Evolutionary conservation across 1,139 yeast species (phyloP), one percentile per base, ranked within the genome.

Genomic region (Scheffersomyces titani): DNA sequence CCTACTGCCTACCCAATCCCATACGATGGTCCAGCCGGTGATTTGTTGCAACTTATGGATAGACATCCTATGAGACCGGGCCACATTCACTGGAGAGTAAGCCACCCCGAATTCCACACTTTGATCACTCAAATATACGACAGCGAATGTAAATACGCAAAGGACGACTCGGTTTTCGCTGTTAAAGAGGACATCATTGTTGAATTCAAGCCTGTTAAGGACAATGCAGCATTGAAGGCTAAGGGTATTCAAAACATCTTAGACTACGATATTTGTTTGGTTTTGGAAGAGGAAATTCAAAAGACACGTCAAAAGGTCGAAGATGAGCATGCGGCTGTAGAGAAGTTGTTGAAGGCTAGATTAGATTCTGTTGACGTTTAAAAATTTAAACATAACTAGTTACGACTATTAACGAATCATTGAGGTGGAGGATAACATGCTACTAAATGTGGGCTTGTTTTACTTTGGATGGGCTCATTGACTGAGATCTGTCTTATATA

Each of bases 181-280:
- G 76, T 72, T 53, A 72, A 72, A 61, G 68, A 66, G 19, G 72
- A 70, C 53, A 66, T 70, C 50, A 60, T 72, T 52, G 69, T 72
- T 51, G 64, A 67, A 44, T 70, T 72, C 58, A 57, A 56, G 46
- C 55, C 56, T 24, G 61, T 57, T 24, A 51, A 54, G 16, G 49
- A 48, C 16, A 56, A 49, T 6, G 45, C 60, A 11, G 59, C 55
- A 22, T 46, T 46, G 13, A 22, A 20, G n/a, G 52, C 45, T 7
- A 55, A 59, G 47, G 65, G 61, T 21, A 60, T 65, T 45, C 53
- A 58, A 22, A 59, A 60, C 51, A 62, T 58, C 50, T 61, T 65
- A 52, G 63, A 64, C 46, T 66, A 65, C 54, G 55, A 63, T 50
- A 61, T 66, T 55, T 54, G 53, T n/a, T 61, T 66, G 53, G 59